Base-by-base conservation (phyloP, 139 green algal species). In the Chlamydomonas incerta region DNA sequence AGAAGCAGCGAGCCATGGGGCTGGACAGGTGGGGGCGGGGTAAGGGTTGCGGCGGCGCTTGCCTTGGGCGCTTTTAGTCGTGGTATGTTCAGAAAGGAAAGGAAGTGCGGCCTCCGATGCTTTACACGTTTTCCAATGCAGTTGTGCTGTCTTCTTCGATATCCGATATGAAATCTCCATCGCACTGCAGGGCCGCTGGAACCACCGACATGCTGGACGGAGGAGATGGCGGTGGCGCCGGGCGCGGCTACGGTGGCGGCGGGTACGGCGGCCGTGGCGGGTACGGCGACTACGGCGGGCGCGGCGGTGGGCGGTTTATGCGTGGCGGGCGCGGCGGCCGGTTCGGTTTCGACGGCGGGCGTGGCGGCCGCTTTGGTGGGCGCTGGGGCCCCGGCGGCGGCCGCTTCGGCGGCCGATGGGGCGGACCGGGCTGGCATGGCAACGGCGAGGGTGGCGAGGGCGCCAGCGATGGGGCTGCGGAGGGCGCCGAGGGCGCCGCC, bases 1-100 rank as follows among this genome's bases (percentile, higher is more conserved):
- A 85, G 68, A 74, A 70, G 80, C 90, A 94, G 87, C 72, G 82
- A 50, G 87, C 67, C 4, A 77, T 90, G 65, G 90, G 90, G 57
- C 73, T 90, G 33, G 86, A 80, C 63, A 76, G 75, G 81, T 72
- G 76, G 14, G 81, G 33, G 55, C 47, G 74, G 55, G 58, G 63
- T 63, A 35, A 28, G n/a, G 33, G 20, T n/a, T 29, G 3, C 57
- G 79, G 60, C 50, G 33, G 29, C 33, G 79, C 13, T 47, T 1
- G 0, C 70, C 66, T 11, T 37, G 74, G 70, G 41, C 63, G 63
- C n/a, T n/a, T n/a, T n/a, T n/a, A n/a, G n/a, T n/a, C n/a, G n/a
- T n/a, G n/a, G n/a, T n/a, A n/a, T n/a, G n/a, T n/a, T n/a, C n/a
- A n/a, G n/a, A n/a, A n/a, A n/a, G n/a, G n/a, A n/a, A n/a, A n/a